Percentiles rank a stretch among this genome's conserved stretches.
These are phyloP conservation scores for Fraxinus anomala DNA, from an alignment of 257 asterid genomes.

Conservation along the genomic window DNA sequence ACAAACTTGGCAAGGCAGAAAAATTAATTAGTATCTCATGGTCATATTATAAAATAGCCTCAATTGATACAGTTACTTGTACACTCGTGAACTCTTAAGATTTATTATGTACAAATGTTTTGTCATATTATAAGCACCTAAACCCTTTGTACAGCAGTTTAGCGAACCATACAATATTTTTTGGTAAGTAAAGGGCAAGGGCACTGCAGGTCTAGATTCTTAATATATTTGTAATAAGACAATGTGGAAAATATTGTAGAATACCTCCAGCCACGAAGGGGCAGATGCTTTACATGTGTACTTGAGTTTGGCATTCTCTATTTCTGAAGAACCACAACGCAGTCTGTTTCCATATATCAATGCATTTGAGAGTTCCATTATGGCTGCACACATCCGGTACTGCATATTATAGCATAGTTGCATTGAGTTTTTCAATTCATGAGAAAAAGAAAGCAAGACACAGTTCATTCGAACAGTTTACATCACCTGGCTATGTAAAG, in stretches of 20 bases:
- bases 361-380: conserved; percentile 93
- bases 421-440: conserved; percentile 21
- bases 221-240: conserved; percentile 8
- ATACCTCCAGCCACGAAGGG: conserved; percentile 87
- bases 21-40: too few relatives aligned
- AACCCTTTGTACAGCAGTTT: not conserved
- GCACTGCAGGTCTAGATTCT: not conserved
- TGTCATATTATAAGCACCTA: not conserved
- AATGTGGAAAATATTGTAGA: conserved; percentile 17
- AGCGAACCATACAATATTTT: not conserved
- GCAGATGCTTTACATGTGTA: conserved; percentile 54
- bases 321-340: conserved; percentile 80
- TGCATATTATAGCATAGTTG: conserved; percentile 49
- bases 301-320: conserved; percentile 71
- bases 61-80: not conserved
- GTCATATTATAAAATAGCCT: not conserved
- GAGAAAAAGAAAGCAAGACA: conserved; percentile 12
- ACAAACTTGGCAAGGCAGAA: not conserved
- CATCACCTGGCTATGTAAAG: conserved; percentile 82
- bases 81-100: not conserved
- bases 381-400: conserved; percentile 93
- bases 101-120: not conserved
- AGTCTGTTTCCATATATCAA: conserved; percentile 87
- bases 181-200: conserved; percentile 3
- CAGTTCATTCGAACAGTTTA: conserved; percentile 22